Evolutionary conservation across 2,329 filamentous ascomycete genomes (phyloP).

Genomic region (Fusarium sp.): DNA sequence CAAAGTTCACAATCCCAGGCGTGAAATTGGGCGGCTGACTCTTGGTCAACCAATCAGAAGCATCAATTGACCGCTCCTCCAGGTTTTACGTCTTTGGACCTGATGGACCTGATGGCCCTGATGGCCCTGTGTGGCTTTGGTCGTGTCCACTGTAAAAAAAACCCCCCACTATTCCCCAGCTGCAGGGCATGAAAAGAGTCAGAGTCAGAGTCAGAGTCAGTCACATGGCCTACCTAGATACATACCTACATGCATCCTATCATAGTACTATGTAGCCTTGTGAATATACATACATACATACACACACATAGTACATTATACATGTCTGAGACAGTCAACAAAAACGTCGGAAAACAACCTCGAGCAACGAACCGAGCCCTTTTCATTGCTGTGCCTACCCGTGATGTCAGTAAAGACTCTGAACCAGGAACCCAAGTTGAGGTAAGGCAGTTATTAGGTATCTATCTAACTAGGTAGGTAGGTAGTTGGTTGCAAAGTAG

Average conservation of each 20-base stretch:
- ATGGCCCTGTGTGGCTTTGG: constrained; percentile 14
- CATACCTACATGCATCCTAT: no score
- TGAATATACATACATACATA: no score
- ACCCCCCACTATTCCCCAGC: constrained; percentile 7
- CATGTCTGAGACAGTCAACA: constrained; percentile 1
- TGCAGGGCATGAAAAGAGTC: background rate
- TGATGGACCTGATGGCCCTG: constrained; percentile 2
- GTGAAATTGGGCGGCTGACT: constrained; percentile 30
- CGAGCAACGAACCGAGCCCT: constrained; percentile 1
- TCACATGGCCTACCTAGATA: constrained; percentile 6
- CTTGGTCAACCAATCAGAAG: constrained; percentile 17
- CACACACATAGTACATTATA: no score
- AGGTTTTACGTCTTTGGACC: constrained; percentile 9
- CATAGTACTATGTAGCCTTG: no score
- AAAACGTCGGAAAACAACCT: background rate
- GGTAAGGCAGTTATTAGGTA: background rate
- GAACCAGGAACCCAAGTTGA: background rate
- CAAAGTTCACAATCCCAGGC: constrained; percentile 6
- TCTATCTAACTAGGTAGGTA: no score
- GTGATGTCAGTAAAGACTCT: background rate
- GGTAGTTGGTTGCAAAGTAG: no score
- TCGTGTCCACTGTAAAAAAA: constrained; percentile 10
- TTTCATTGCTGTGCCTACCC: background rate
- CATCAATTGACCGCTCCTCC: constrained; percentile 30
- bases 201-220: background rate